A percentile compares a stretch with the other conserved stretches of the same genome.
Conservation (phyloP, 2,329 filamentous ascomycete genomes). For the Colletotrichum simmondsii region DNA sequence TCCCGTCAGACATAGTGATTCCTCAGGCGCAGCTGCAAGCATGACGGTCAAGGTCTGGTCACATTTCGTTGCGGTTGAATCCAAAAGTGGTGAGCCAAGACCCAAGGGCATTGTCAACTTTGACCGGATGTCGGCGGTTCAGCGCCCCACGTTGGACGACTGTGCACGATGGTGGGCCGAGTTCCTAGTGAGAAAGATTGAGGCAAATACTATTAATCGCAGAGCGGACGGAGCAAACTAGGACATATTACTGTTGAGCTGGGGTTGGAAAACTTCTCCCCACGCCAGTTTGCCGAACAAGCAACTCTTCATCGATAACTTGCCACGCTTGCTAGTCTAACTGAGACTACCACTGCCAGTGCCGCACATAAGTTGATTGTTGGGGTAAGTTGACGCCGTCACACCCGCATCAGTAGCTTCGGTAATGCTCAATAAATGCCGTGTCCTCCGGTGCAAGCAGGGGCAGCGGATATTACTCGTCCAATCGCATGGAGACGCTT, state of each 20-base stretch:
- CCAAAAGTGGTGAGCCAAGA: neutral
- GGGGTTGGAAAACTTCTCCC: neutral
- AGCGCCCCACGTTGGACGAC: neutral
- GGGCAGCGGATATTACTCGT: neutral
- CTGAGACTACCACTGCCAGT: neutral
- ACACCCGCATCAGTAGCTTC: constrained; percentile 4
- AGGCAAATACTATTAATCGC: neutral
- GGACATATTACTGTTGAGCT: neutral
- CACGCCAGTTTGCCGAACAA: neutral
- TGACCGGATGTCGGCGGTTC: neutral
- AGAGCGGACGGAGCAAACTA: neutral
- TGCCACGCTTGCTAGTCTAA: neutral
- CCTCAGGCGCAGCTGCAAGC: neutral
- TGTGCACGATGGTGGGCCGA: neutral
- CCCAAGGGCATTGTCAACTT: neutral
- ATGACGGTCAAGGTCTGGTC: neutral
- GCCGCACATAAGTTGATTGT: constrained; percentile 25
- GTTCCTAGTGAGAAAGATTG: neutral
- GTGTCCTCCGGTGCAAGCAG: constrained; percentile 10
- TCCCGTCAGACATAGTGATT: neutral
- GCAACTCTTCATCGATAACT: neutral
- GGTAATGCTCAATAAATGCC: constrained; percentile 12
- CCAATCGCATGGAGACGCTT: neutral
- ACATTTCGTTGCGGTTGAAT: neutral
- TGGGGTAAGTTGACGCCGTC: neutral